Conservation (phyloP, 257 asterid species). For the Solanum chiquidenum region DNA sequence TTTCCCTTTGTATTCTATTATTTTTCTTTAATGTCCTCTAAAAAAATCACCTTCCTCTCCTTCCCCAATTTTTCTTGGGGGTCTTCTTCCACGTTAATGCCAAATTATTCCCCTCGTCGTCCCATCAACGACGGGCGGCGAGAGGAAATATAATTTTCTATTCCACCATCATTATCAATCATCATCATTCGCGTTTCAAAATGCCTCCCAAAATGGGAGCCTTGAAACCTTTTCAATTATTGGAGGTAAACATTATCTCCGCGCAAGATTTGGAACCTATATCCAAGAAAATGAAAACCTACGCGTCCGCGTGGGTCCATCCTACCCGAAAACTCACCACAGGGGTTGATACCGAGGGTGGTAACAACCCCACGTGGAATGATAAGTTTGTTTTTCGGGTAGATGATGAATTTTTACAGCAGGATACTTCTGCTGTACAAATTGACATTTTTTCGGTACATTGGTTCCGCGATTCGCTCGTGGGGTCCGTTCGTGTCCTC, state of each 20-base stretch:
- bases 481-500: constrained; percentile 54
- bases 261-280: constrained; percentile 77
- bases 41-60: constrained; percentile 5
- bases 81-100: constrained; percentile 6
- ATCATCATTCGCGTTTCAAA: not conserved
- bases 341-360: constrained; percentile 54
- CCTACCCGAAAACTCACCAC: constrained; percentile 74
- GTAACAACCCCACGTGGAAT: constrained; percentile 78
- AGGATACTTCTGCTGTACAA: constrained; percentile 31
- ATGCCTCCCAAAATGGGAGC: not conserved
- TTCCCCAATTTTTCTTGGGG: constrained; percentile 7
- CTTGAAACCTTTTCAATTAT: constrained; percentile 18
- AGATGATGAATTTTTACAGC: constrained; percentile 33
- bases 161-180: too few species aligned
- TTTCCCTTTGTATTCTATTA: not conserved
- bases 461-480: constrained; percentile 72
- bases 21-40: constrained; percentile 13
- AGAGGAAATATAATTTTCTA: not conserved
- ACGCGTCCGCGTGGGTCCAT: constrained; percentile 51
- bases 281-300: constrained; percentile 63
- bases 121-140: constrained; percentile 24
- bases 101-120: constrained; percentile 20
- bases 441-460: constrained; percentile 70
- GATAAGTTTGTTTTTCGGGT: constrained; percentile 54
- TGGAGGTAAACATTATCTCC: constrained; percentile 53